Base-by-base conservation (phyloP, 2,329 filamentous ascomycete species). In the Aureobasidium sp. region DNA sequence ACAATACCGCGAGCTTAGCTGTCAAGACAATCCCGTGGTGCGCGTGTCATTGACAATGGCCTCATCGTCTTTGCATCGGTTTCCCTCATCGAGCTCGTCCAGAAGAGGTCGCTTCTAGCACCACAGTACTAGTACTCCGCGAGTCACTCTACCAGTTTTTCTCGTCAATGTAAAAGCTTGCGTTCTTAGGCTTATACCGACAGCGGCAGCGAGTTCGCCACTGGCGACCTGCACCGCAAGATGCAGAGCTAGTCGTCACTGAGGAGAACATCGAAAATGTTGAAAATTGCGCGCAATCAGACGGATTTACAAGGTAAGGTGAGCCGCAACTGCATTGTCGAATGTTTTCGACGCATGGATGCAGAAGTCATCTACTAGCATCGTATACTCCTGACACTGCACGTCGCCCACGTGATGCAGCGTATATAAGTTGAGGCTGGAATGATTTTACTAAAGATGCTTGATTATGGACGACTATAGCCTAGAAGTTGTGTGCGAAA, bases 261-360 rank as follows among this genome's bases (percentile, higher is more conserved):
- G 95, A 94, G 80, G 95, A 96, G 82, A 0, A 82, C 88, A 70
- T 92, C 95, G 20, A 93, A 76, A 63, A 95, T 88, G 20, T 71
- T 95, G 91, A 1, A 87, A 89, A 72, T 92, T 88, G 69, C 85
- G 87, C 74, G 96, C 91, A 67, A 96, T 84, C 91, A 91, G 29
- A 20, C 20, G 20, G 20, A 20, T 20, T 20, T 20, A 20, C 20
- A 20, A 20, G 20, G 20, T 20, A 20, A 20, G 20, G 20, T 20
- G 20, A 20, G 20, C 20, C 20, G 20, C 20, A 20, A 20, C 20
- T 20, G 20, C 20, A 20, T 20, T 20, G 20, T 20, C 20, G 20
- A 20, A 20, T 20, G 20, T 20, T 20, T 20, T 20, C 20, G 20
- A 20, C 20, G 20, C 20, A 20, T 20, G 20, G 20, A 20, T 20